Percentiles rank a stretch among this genome's conserved stretches.
These are phyloP conservation scores for Avena atlantica DNA, from an alignment of 176 grass and related monocot species.

Conservation along the genomic window DNA sequence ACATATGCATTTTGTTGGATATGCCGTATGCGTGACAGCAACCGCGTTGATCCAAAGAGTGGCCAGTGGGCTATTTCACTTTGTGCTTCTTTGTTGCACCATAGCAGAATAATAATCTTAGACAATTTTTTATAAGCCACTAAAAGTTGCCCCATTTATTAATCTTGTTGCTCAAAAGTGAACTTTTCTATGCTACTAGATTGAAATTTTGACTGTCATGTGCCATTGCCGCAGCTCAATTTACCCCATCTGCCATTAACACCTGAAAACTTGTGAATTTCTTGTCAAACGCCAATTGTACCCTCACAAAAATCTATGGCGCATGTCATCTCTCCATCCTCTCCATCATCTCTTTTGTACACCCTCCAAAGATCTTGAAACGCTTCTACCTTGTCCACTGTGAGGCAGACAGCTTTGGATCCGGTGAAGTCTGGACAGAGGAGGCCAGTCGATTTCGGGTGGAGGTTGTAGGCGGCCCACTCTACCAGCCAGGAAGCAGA, in stretches of 20 bases:
- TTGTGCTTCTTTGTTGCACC: slow-evolving; percentile 16
- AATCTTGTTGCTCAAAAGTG: not conserved
- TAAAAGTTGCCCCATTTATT: slow-evolving; percentile 12
- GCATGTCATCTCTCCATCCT: not conserved
- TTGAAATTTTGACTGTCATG: slow-evolving; percentile 3
- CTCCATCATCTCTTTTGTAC: not conserved
- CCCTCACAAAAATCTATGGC: not conserved
- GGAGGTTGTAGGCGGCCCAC: not conserved
- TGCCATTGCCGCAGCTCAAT: not conserved
- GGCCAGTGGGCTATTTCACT: not conserved
- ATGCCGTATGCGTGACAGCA: not conserved
- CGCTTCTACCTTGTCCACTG: not conserved
- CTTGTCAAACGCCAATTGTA: not conserved
- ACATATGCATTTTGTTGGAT: slow-evolving; percentile 21
- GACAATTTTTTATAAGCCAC: slow-evolving; percentile 6
- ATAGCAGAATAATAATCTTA: not conserved
- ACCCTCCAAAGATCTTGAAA: not conserved
- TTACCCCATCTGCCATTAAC: not conserved
- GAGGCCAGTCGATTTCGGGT: not conserved
- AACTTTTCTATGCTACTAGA: not conserved
- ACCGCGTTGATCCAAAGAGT: not conserved
- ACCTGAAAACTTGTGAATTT: not conserved
- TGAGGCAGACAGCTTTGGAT: not conserved
- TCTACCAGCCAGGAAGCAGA: slow-evolving; percentile 18
- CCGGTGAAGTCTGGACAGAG: not conserved